Percentiles rank a stretch among this genome's conserved stretches.
These are phyloP conservation scores for Mortierella antarctica DNA, from an alignment of 192 early-diverging fungal species.

Conservation along the genomic window DNA sequence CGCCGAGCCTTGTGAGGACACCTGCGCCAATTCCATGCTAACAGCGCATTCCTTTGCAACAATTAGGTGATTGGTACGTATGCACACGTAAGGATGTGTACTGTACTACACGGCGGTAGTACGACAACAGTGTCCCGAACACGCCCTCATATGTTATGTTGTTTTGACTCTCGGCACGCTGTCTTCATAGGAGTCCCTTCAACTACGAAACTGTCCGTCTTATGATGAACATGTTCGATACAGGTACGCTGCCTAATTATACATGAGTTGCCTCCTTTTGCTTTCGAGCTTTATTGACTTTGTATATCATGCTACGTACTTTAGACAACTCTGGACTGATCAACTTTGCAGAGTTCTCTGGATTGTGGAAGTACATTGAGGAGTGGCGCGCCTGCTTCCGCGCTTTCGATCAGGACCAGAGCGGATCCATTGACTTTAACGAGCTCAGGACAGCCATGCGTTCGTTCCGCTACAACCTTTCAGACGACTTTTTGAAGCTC, in stretches of 20 bases:
- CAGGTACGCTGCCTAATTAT: conserved; percentile 43
- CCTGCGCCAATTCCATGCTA: too few relatives aligned
- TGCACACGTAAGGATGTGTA: too few relatives aligned
- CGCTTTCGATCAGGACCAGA: conserved; percentile 79
- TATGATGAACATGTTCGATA: conserved; percentile 86
- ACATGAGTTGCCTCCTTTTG: too few relatives aligned
- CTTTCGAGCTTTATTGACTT: not conserved
- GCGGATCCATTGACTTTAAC: conserved; percentile 78
- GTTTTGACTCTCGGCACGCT: not conserved
- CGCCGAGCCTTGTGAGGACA: not conserved
- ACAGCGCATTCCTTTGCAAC: too few relatives aligned
- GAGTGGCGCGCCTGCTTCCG: conserved; percentile 86
- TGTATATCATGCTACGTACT: not conserved
- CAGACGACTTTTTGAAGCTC: conserved; percentile 68
- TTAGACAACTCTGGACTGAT: conserved; percentile 82
- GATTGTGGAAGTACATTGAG: conserved; percentile 84
- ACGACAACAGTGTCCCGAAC: not conserved
- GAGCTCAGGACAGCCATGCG: conserved; percentile 77
- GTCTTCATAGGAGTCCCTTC: conserved; percentile 81
- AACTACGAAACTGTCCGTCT: conserved; percentile 83
- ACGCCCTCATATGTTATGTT: not conserved
- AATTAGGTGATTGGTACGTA: too few relatives aligned
- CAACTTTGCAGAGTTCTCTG: conserved; percentile 78
- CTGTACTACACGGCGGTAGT: not conserved
- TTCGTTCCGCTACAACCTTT: conserved; percentile 83